Evolutionary conservation across 116 monocot genomes (phyloP), one percentile per base, ranked within the genome.

Genomic region (Cymodocea nodosa): DNA sequence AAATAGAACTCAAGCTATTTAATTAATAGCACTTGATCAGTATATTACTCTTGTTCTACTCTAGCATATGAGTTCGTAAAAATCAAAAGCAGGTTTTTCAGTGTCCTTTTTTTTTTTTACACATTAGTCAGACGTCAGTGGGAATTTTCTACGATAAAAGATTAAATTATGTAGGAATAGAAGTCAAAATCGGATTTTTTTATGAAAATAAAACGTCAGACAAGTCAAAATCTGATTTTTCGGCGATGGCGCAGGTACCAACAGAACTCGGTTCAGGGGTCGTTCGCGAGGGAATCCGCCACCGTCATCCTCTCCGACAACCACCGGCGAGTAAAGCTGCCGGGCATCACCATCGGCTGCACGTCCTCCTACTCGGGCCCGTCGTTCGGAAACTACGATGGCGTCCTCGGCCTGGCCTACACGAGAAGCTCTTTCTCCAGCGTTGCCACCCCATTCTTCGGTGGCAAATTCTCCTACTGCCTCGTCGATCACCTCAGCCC

Each of bases 401-500:
- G 97, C 64, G 88, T 97, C 0, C 77, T 97, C 2, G 91, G 85
- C 12, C 85, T 97, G 63, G 97, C 88, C 55, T 77, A 86, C 80
- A 91, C 85, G 73, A 17, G 64, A 39, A 73, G 77, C 62, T 88
- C 91, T 22, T 97, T 97, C 69, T 81, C 91, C 51, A 52, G 70
- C 4, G 57, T 61, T 20, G 87, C 85, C 62, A 55, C 78, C 13
- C 19, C 55, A 0, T 74, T 24, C 39, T 97, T 85, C 74, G 78
- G 80, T 25, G 85, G 83, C 30, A 77, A 76, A 61, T 97, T 97
- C 86, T 85, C 91, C 35, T 97, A 91, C 75, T 97, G 97, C 73
- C 77, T 91, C 19, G 91, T 97, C 19, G 91, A 97, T 79, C 97
- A 97, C 72, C 97, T 97, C 57, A 82, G 85, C 71, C 91, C 97